Evolutionary conservation across 202 grass and related monocot genomes (phyloP).

Genomic region (Digitaria exilis): DNA sequence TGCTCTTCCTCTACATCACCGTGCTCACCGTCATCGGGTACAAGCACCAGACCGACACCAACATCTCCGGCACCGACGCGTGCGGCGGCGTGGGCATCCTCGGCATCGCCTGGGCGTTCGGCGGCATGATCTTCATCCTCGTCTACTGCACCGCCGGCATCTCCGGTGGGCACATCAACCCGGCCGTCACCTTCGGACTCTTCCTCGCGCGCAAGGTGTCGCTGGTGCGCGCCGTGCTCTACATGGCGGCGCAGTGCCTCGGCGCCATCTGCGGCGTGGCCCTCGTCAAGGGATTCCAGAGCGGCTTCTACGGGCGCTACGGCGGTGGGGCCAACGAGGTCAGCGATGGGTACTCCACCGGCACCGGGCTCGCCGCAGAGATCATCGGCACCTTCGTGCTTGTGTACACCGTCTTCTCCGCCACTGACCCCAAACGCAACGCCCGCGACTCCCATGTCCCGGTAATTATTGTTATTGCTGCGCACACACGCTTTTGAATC

Average conservation of each 20-base stretch:
- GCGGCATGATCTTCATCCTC: slow-evolving; percentile 97
- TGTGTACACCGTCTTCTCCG: slow-evolving; percentile 87
- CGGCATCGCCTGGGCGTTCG: slow-evolving; percentile 95
- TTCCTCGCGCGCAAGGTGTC: slow-evolving; percentile 77
- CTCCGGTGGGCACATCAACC: slow-evolving; percentile 84
- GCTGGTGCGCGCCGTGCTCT: slow-evolving; percentile 65
- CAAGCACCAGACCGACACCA: slow-evolving; percentile 63
- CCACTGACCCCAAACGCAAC: slow-evolving; percentile 73
- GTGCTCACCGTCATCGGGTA: slow-evolving; percentile 80
- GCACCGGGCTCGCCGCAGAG: slow-evolving; percentile 75
- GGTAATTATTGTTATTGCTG: slow-evolving; percentile 28
- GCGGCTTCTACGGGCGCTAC: slow-evolving; percentile 44
- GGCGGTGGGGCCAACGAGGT: slow-evolving; percentile 76
- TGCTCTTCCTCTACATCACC: slow-evolving; percentile 81
- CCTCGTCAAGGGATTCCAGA: slow-evolving; percentile 83
- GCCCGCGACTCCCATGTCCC: slow-evolving; percentile 63
- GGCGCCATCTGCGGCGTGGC: slow-evolving; percentile 76
- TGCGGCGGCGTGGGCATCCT: slow-evolving; percentile 78
- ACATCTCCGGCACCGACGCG: slow-evolving; percentile 26
- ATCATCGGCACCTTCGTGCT: slow-evolving; percentile 89
- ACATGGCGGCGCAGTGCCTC: slow-evolving; percentile 73
- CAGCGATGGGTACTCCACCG: slow-evolving; percentile 57
- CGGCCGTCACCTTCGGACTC: slow-evolving; percentile 65
- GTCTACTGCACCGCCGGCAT: slow-evolving; percentile 98
- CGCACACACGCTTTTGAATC: not conserved